These are phyloP conservation scores for Populus alba DNA, from an alignment of 345 rosid species.

Conservation along the genomic window DNA sequence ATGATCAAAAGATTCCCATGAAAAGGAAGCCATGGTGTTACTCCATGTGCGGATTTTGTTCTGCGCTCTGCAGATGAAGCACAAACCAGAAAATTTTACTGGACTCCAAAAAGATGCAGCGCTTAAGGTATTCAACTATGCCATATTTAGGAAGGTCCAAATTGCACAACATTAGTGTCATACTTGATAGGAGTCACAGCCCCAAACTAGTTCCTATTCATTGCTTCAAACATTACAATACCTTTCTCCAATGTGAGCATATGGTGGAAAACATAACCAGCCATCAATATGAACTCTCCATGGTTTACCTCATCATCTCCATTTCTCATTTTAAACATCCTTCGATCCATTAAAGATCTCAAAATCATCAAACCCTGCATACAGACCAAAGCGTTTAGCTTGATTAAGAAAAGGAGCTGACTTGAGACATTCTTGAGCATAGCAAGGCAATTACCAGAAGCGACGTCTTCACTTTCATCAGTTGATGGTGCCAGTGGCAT, in stretches of 20 bases:
- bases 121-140: background rate
- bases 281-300: background rate
- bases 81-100: too few relatives aligned
- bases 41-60: background rate
- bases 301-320: background rate
- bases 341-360: slow-evolving; percentile 56
- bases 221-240: slow-evolving; percentile 1
- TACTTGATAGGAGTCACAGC: background rate
- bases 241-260: background rate
- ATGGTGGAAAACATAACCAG: background rate
- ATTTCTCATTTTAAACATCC: slow-evolving; percentile 1
- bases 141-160: background rate
- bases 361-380: slow-evolving; percentile 72
- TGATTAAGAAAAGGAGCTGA: background rate
- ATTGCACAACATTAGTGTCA: background rate
- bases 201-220: background rate
- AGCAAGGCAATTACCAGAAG: slow-evolving; percentile 47
- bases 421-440: background rate
- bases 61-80: background rate
- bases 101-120: background rate
- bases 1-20: background rate
- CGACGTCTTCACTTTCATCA: slow-evolving; percentile 64
- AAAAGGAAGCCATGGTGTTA: background rate
- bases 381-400: slow-evolving; percentile 10
- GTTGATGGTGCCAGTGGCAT: slow-evolving; percentile 36